A percentile compares a stretch with the other conserved stretches of the same genome.
These are phyloP conservation scores for Lumnitzera littorea DNA, from an alignment of 345 rosid genomes.

Conservation along the genomic window DNA sequence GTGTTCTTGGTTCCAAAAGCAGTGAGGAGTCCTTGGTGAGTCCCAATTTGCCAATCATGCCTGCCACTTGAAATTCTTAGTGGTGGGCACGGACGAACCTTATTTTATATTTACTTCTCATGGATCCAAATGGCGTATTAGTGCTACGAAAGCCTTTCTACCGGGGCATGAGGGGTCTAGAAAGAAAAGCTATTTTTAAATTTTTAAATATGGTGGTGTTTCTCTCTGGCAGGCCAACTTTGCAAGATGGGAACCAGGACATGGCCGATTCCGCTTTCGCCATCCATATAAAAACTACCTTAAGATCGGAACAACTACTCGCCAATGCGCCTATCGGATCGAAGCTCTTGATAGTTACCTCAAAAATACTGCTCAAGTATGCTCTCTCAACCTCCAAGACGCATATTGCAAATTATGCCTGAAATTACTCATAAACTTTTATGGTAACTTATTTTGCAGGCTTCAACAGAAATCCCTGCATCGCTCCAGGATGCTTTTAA, in stretches of 20 bases:
- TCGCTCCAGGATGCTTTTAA: constrained; percentile 34
- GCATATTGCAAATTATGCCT: background rate
- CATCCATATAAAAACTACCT: constrained; percentile 82
- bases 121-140: background rate
- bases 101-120: background rate
- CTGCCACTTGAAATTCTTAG: too few relatives aligned
- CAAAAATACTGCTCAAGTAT: constrained; percentile 32
- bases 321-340: constrained; percentile 56
- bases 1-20: constrained; percentile 51
- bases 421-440: background rate
- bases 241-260: constrained; percentile 85
- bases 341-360: constrained; percentile 55
- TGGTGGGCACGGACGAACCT: too few relatives aligned
- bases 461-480: constrained; percentile 25
- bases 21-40: constrained; percentile 71
- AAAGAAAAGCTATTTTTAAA: too few relatives aligned
- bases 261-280: constrained; percentile 55
- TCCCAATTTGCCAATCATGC: background rate
- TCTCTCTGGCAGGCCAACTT: constrained; percentile 47
- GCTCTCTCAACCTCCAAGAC: background rate
- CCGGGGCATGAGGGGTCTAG: too few relatives aligned
- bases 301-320: constrained; percentile 33
- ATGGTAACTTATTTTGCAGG: constrained; percentile 21
- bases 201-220: too few relatives aligned
- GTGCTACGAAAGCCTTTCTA: background rate